Evolutionary conservation across 768 basidiomycete genomes (phyloP), one percentile per base, ranked within the genome.

Genomic region (Cyclocybe cylindracea): DNA sequence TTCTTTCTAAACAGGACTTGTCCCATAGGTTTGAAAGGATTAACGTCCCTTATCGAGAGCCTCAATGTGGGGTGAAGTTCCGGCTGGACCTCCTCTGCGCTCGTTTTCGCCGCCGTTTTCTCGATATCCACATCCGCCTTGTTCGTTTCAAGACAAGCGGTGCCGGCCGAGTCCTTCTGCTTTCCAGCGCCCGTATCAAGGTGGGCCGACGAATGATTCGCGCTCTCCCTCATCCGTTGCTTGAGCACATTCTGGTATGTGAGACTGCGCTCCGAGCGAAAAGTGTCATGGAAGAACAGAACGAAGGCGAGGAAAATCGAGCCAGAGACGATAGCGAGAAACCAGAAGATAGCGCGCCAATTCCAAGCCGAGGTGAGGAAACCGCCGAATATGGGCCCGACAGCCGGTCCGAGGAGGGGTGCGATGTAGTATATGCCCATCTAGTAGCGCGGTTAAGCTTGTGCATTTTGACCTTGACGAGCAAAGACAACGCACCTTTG

Each of bases 331-430:
- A 85, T 84, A 1, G 80, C 73, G 18, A 94, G 78, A 65, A 94
- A 91, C 80, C 89, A 95, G 65, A 95, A 92, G 0, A 84, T 82
- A 7, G 86, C 82, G 35, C 89, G 79, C 94, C 94, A 96, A 46
- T 74, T 78, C 66, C 86, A 85, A 0, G 73, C 78, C 47, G 84
- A 75, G 0, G 89, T 85, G 3, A 91, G 68, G 4, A 69, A 76
- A 0, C 90, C 89, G 2, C 90, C 90, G 40, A 91, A 58, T 14
- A 91, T 77, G 5, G 89, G 87, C 0, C 87, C 89, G 3, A 89
- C 58, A n/a, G 79, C 63, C 2, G 84, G 83, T 2, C 90, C 91
- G 14, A 94, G 78, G 14, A 92, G 78, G 0, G 90, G 90, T 13
- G 91, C 85, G 10, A 84, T 83, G 57, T 88, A 92, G 67, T 85